Percentiles rank a stretch among this genome's conserved stretches.
These are phyloP conservation scores for Erythrobasidium hasegawianum DNA, from an alignment of 1,284 basidiomycete genomes.

Conservation along the genomic window DNA sequence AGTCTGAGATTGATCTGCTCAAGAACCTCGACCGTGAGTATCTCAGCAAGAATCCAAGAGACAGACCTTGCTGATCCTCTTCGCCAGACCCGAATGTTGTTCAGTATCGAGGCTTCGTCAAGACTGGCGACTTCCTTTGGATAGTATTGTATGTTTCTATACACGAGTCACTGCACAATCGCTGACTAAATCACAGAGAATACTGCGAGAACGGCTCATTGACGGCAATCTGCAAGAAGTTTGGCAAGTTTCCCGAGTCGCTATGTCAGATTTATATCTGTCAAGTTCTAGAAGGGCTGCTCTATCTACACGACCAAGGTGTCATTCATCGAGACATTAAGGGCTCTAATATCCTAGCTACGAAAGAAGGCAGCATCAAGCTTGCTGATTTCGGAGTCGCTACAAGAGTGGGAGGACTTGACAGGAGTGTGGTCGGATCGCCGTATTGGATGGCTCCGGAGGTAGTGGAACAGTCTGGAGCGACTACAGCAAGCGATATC, in stretches of 20 bases:
- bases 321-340: conserved; percentile 99
- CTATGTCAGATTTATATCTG: conserved; percentile 94
- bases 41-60: background rate
- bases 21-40: conserved; percentile 74
- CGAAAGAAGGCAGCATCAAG: conserved; percentile 95
- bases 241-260: conserved; percentile 96
- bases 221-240: conserved; percentile 87
- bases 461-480: conserved; percentile 93
- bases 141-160: conserved; percentile 65
- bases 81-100: conserved; percentile 75
- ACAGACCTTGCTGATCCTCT: background rate
- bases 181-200: conserved; percentile 50
- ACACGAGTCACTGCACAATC: background rate
- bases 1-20: conserved; percentile 95
- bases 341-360: conserved; percentile 95
- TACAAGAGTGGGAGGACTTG: conserved; percentile 57
- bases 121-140: conserved; percentile 87
- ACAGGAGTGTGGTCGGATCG: conserved; percentile 88
- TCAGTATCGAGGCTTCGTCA: conserved; percentile 97
- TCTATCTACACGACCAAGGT: conserved; percentile 94
- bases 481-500: conserved; percentile 93
- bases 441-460: conserved; percentile 99
- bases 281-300: conserved; percentile 80
- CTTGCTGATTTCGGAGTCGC: conserved; percentile 49
- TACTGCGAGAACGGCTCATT: conserved; percentile 98